Evolutionary conservation across 2,329 filamentous ascomycete genomes (phyloP).

Genomic region (Nannizzia gypsea): DNA sequence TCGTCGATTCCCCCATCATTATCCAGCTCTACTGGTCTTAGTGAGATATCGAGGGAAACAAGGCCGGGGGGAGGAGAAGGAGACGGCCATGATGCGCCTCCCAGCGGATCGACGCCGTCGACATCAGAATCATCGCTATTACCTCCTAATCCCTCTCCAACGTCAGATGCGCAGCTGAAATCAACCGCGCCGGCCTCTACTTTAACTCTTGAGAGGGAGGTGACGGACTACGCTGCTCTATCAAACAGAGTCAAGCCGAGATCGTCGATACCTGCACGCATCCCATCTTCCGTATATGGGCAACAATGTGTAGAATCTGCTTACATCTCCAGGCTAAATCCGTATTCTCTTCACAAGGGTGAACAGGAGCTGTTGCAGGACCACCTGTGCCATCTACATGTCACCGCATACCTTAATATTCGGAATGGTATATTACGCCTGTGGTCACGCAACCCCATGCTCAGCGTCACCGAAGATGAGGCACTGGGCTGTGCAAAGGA

Average conservation of each 20-base stretch:
- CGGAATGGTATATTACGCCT: conserved; percentile 84
- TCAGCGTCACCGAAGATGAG: conserved; percentile 69
- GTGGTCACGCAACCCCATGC: conserved; percentile 77
- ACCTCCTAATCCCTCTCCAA: conserved; percentile 15
- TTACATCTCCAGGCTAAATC: conserved; percentile 77
- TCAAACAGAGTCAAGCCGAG: conserved; percentile 53
- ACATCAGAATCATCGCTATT: conserved; percentile 18
- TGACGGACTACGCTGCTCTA: conserved; percentile 12
- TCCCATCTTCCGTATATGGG: conserved; percentile 69
- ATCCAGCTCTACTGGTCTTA: conserved; percentile 14
- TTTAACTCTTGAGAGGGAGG: neutral
- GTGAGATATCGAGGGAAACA: conserved; percentile 15
- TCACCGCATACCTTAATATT: conserved; percentile 92
- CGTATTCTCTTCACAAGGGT: conserved; percentile 72
- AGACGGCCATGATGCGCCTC: conserved; percentile 21
- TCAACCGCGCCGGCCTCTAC: conserved; percentile 12
- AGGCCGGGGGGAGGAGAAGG: conserved; percentile 9
- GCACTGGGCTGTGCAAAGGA: conserved; percentile 85
- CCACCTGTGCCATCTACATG: conserved; percentile 75
- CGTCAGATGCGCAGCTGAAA: conserved; percentile 10
- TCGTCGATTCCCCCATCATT: neutral
- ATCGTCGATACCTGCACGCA: conserved; percentile 67
- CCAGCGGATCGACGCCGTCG: conserved; percentile 22
- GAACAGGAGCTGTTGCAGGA: conserved; percentile 72
- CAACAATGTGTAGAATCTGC: conserved; percentile 81